These are phyloP conservation scores for Tylopilus balloui DNA, from an alignment of 768 basidiomycete genomes.

Conservation along the genomic window DNA sequence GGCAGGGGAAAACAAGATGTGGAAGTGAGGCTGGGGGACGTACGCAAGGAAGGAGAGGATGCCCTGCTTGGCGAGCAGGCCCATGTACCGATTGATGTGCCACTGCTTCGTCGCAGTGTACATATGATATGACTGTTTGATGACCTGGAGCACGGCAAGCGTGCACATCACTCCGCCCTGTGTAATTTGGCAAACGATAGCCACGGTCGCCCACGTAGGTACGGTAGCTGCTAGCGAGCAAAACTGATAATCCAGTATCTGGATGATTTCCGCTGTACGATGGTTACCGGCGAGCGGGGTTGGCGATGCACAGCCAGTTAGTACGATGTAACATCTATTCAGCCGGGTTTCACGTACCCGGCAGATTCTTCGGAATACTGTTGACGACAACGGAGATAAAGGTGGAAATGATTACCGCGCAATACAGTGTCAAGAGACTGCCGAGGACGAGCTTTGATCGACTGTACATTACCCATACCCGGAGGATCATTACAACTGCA, in stretches of 20 bases:
- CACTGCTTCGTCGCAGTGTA: neutral
- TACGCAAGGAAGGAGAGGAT: neutral
- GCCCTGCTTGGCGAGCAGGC: neutral
- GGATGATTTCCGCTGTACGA: neutral
- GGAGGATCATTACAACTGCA: constrained; percentile 2
- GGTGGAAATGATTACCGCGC: neutral
- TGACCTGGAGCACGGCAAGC: neutral
- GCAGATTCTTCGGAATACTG: neutral
- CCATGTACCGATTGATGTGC: neutral
- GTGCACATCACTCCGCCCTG: neutral
- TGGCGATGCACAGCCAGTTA: neutral
- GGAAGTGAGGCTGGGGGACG: neutral
- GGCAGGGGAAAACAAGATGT: neutral
- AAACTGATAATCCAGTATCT: neutral
- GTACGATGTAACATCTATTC: neutral
- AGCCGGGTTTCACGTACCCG: neutral
- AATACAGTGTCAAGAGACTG: neutral
- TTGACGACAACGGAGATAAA: neutral
- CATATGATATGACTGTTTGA: neutral
- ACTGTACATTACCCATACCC: constrained; percentile 2
- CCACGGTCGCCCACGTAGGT: neutral
- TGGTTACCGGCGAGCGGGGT: too few relatives aligned
- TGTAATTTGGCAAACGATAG: neutral
- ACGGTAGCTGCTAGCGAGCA: neutral
- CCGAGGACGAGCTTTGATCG: neutral